These are phyloP conservation scores for Kazachstania sp. DNA, from an alignment of 1,139 yeast species.

Conservation along the genomic window DNA sequence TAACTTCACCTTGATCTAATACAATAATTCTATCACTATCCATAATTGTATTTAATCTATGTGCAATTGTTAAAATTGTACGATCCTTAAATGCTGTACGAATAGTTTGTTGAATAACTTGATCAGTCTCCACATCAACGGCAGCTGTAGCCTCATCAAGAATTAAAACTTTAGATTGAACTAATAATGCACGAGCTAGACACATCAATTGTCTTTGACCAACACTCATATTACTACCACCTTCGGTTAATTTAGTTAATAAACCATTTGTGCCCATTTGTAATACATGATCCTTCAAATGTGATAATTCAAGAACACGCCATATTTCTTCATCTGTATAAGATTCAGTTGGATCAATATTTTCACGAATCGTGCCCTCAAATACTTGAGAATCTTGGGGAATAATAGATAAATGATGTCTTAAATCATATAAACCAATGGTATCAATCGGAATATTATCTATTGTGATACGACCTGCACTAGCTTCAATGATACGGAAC, in stretches of 20 bases:
- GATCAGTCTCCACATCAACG: conserved; percentile 92
- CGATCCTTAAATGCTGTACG: conserved; percentile 77
- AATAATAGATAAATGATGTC: conserved; percentile 79
- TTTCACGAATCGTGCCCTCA: conserved; percentile 81
- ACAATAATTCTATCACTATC: conserved; percentile 87
- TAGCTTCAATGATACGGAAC: conserved; percentile 82
- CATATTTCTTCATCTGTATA: conserved; percentile 73
- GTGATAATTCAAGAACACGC: conserved; percentile 79
- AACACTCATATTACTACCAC: conserved; percentile 80
- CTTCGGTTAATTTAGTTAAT: conserved; percentile 61
- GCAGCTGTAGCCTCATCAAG: conserved; percentile 98
- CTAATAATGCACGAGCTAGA: conserved; percentile 76
- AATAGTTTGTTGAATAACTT: conserved; percentile 78
- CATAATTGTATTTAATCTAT: conserved; percentile 84
- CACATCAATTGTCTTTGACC: conserved; percentile 93
- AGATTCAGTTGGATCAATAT: conserved; percentile 73
- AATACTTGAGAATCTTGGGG: conserved; percentile 98
- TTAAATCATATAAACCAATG: conserved; percentile 78
- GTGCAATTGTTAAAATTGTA: conserved; percentile 91
- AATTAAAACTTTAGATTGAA: conserved; percentile 69
- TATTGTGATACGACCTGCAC: conserved; percentile 61
- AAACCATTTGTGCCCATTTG: conserved; percentile 53
- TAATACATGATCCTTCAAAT: conserved; percentile 65
- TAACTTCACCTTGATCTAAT: conserved; percentile 73
- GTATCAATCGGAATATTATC: conserved; percentile 61